Conservation (phyloP, 352 stramenopile species). For the Globisporangium emineosum region DNA sequence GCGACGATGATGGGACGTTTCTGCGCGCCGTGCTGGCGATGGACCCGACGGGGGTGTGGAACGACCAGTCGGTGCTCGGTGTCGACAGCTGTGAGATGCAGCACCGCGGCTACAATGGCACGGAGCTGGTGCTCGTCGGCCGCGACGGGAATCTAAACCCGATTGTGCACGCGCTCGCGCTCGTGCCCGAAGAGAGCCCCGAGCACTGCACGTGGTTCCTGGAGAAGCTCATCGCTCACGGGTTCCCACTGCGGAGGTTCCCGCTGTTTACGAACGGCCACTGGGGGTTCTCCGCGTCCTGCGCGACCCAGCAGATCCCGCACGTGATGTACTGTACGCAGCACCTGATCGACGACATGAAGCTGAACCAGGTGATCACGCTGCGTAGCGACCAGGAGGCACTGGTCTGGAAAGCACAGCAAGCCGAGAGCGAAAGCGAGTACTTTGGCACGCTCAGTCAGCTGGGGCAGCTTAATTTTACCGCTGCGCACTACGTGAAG, state of each 20-base stretch:
- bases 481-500: constrained; percentile 34
- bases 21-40: constrained; percentile 36
- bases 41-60: constrained; percentile 38
- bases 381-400: constrained; percentile 27
- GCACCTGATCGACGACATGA: constrained; percentile 35
- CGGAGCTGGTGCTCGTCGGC: constrained; percentile 33
- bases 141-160: constrained; percentile 36
- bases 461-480: constrained; percentile 29
- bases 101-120: constrained; percentile 27
- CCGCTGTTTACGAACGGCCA: constrained; percentile 34
- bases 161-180: constrained; percentile 33
- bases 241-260: constrained; percentile 41
- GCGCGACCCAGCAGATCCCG: constrained; percentile 22
- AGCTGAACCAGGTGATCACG: constrained; percentile 12
- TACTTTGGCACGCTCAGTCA: constrained; percentile 27
- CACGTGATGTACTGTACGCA: constrained; percentile 37
- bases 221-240: constrained; percentile 38
- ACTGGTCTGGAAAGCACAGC: constrained; percentile 37
- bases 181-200: constrained; percentile 28
- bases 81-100: constrained; percentile 35
- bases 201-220: constrained; percentile 45
- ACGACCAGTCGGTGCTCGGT: constrained; percentile 36
- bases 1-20: constrained; percentile 23
- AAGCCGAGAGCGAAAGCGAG: constrained; percentile 37
- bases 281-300: constrained; percentile 21